Evolutionary conservation across 2,329 filamentous ascomycete genomes (phyloP).

Genomic region (Periglandula ipomoeae): DNA sequence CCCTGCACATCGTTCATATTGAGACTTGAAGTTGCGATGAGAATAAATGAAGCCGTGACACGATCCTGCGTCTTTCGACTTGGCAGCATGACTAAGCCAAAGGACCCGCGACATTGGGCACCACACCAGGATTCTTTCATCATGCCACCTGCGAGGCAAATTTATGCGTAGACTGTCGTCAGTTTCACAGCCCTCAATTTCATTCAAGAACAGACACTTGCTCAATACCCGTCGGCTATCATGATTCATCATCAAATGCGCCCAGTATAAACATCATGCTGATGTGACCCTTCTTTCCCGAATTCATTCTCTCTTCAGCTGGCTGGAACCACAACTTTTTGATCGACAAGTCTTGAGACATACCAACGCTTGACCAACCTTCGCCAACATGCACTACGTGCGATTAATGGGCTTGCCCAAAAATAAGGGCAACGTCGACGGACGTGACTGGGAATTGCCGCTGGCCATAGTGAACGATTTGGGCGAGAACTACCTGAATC

Average conservation of each 20-base stretch:
- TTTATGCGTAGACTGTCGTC: background rate
- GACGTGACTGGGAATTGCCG: slow-evolving; percentile 31
- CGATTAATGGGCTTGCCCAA: slow-evolving; percentile 41
- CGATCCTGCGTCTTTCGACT: background rate
- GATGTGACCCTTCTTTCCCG: background rate
- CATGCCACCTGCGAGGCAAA: background rate
- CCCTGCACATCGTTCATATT: no score
- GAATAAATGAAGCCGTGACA: no score
- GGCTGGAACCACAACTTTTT: background rate
- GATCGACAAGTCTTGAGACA: background rate
- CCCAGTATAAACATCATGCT: background rate
- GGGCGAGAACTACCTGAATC: slow-evolving; percentile 44
- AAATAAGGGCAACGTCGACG: slow-evolving; percentile 19
- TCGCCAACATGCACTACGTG: slow-evolving; percentile 47
- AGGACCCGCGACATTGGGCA: background rate
- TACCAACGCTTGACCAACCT: background rate
- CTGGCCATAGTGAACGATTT: slow-evolving; percentile 50
- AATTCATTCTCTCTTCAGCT: background rate
- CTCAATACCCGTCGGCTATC: background rate
- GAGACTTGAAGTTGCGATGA: no score
- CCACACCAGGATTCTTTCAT: background rate
- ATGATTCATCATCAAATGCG: background rate
- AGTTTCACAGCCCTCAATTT: background rate
- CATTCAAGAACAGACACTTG: background rate
- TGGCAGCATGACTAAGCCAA: slow-evolving; percentile 5